These are phyloP conservation scores for Kwoniella mangroviensis DNA, from an alignment of 768 basidiomycete species.

Conservation along the genomic window DNA sequence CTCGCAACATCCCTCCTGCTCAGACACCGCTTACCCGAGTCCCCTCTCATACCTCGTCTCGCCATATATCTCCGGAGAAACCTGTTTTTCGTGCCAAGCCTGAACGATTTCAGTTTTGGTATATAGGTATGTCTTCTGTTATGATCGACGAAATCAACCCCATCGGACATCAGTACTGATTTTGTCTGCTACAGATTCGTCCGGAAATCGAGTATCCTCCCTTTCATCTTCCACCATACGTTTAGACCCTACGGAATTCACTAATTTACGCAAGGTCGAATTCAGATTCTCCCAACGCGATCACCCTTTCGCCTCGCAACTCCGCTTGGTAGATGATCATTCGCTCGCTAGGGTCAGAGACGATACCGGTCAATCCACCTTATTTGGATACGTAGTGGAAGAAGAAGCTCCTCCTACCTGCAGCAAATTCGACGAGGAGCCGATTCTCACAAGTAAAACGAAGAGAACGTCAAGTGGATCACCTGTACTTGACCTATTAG, in stretches of 20 bases:
- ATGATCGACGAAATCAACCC: background rate
- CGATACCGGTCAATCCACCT: conserved; percentile 21
- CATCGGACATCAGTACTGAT: background rate
- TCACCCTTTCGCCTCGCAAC: conserved; percentile 44
- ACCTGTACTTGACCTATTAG: background rate
- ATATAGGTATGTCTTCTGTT: conserved; percentile 41
- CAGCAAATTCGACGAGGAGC: conserved; percentile 34
- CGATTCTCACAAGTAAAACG: background rate
- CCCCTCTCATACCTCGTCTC: background rate
- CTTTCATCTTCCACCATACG: conserved; percentile 36
- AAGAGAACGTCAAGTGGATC: background rate
- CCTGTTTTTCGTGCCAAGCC: background rate
- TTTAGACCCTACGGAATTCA: conserved; percentile 43
- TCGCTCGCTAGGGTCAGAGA: conserved; percentile 10
- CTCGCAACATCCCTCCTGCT: background rate
- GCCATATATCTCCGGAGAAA: background rate
- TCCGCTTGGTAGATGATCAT: conserved; percentile 37
- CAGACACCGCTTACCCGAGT: background rate
- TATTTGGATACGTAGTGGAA: conserved; percentile 47
- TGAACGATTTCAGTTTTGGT: conserved; percentile 50
- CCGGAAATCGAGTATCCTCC: conserved; percentile 23
- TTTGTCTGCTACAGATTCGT: conserved; percentile 28
- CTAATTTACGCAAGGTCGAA: conserved; percentile 47
- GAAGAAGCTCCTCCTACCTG: conserved; percentile 49
- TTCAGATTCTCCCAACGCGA: conserved; percentile 34